Base-by-base conservation (phyloP, 495 filamentous ascomycete species). In the Penicillium salamii region DNA sequence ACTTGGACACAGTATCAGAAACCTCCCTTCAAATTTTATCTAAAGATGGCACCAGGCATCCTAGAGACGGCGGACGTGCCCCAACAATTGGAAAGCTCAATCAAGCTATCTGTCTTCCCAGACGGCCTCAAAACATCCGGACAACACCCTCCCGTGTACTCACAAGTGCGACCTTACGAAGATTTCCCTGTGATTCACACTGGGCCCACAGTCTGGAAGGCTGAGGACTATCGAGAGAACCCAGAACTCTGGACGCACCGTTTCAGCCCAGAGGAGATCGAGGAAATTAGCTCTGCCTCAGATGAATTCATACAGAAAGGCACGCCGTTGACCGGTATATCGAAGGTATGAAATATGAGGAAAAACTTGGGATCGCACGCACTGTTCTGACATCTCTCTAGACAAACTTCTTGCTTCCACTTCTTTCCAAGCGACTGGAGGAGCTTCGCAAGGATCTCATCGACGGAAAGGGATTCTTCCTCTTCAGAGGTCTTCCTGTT, bases 401-500 rank as follows among this genome's bases (percentile, higher is more conserved):
- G 68, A 39, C 14, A 15, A 73, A 72, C 54, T 76, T 95, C 70
- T 74, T 69, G 7, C 79, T 95, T 9, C 82, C 87, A 4, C 78
- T 67, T 8, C 77, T 95, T 15, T 64, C 72, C 26, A 55, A 52
- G 3, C 76, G 82, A 17, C 70, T 93, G 7, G 60, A 55, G 4
- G 66, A 59, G 5, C 73, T 92, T 28, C 81, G 86, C 26, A 71
- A 80, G 7, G 88, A 91, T 52, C 72, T 95, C 3, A 63, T 95
- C 35, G 81, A 93, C 68, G 90, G 88, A 48, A 91, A 89, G 61
- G 90, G 90, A 4, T 95, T 96, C 68, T 86, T 89, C 52, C 74
- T 95, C n/a, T 91, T 93, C 68, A 91, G 91, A 67, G 82, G 84
- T 21, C 81, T 95, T 53, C 90, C 90, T 6, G 86, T 88, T 11